phyloP scores from a whole-genome alignment of 2,329 filamentous ascomycete species.

The Cytospora paraplurivora region DNA sequence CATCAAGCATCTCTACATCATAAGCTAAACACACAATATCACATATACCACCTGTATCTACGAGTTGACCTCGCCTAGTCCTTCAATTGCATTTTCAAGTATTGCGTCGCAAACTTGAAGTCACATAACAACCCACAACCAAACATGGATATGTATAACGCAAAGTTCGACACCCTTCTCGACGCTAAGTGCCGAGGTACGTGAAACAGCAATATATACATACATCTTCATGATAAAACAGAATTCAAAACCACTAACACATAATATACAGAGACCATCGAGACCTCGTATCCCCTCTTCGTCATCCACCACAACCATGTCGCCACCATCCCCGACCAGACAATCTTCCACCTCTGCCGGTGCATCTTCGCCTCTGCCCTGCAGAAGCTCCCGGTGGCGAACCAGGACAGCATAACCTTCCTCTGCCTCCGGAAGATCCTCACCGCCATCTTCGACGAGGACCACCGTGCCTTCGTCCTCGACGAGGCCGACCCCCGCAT shows the following conservation, averaged over 20 bases:
- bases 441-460: slow-evolving; percentile 39
- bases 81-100: no score
- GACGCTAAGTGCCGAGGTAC: slow-evolving; percentile 29
- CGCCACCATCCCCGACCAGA: slow-evolving; percentile 34
- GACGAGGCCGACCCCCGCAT: slow-evolving; percentile 33
- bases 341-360: slow-evolving; percentile 35
- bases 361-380: slow-evolving; percentile 33
- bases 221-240: background rate
- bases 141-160: slow-evolving; percentile 13
- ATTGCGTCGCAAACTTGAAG: background rate
- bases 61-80: background rate
- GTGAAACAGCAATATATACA: background rate
- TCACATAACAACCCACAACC: slow-evolving; percentile 13
- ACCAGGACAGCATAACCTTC: slow-evolving; percentile 30
- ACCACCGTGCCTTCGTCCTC: slow-evolving; percentile 38
- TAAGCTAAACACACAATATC: background rate
- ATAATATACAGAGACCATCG: slow-evolving; percentile 34
- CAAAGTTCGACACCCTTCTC: slow-evolving; percentile 17
- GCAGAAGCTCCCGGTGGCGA: slow-evolving; percentile 33
- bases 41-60: slow-evolving; percentile 3
- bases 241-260: background rate
- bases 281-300: slow-evolving; percentile 35
- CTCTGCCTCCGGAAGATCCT: slow-evolving; percentile 35
- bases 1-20: background rate
- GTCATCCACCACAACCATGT: slow-evolving; percentile 35